Conservation (phyloP, 306 rosid genomes). For the Malus domestica region ASM211411v1 NC_041792.1:19296407-19296906, state of each 20-base stretch:
- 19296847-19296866: no score
- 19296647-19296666: constrained; percentile 56
- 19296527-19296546: constrained; percentile 49
- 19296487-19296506: constrained; percentile 53
- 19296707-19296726: constrained; percentile 44
- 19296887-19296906: background rate
- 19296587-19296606: background rate
- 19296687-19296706: constrained; percentile 56
- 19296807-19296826: background rate
- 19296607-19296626: background rate
- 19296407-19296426: constrained; percentile 45
- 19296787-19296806: background rate
- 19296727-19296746: constrained; percentile 40
- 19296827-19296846: no score
- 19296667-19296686: constrained; percentile 50
- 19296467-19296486: constrained; percentile 45
- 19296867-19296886: background rate
- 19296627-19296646: constrained; percentile 25
- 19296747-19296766: constrained; percentile 48
- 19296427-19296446: constrained; percentile 56
- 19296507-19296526: constrained; percentile 51
- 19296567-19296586: background rate
- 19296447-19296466: constrained; percentile 52
- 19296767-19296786: background rate
- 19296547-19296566: background rate